Conservation (phyloP, 306 rosid species). For the Dryas drummondii region DNA sequence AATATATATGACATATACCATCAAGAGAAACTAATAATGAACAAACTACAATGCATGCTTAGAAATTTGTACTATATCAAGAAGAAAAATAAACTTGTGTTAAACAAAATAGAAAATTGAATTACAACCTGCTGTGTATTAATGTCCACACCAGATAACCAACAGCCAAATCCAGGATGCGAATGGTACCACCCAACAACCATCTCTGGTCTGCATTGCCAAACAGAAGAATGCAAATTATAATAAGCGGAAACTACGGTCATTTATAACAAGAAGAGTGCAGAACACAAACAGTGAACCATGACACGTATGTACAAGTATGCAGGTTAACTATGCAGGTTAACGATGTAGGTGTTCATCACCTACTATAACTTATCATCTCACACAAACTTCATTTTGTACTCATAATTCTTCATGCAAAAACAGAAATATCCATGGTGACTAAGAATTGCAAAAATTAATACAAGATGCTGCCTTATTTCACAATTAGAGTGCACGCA, state of each 20-base stretch:
- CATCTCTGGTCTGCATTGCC: conserved; percentile 84
- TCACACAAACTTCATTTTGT: background rate
- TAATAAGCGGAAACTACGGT: background rate
- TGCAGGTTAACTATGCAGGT: background rate
- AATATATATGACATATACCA: background rate
- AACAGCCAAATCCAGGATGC: conserved; percentile 98
- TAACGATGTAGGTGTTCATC: background rate
- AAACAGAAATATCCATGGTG: background rate
- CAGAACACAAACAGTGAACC: background rate
- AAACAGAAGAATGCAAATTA: background rate
- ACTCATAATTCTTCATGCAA: background rate
- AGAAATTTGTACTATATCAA: background rate
- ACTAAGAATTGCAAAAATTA: background rate
- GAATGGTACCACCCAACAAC: conserved; percentile 99
- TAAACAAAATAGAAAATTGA: background rate
- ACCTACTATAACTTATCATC: conserved; percentile 2
- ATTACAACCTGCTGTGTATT: conserved; percentile 91
- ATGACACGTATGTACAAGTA: background rate
- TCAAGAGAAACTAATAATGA: background rate
- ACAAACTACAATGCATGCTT: background rate
- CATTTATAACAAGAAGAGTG: background rate
- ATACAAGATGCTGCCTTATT: no score
- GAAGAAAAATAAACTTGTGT: background rate
- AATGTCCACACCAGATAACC: conserved; percentile 98
- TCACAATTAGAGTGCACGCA: no score